Conservation (phyloP, 768 basidiomycete species). For the Cystofilobasidium ferigula region DNA sequence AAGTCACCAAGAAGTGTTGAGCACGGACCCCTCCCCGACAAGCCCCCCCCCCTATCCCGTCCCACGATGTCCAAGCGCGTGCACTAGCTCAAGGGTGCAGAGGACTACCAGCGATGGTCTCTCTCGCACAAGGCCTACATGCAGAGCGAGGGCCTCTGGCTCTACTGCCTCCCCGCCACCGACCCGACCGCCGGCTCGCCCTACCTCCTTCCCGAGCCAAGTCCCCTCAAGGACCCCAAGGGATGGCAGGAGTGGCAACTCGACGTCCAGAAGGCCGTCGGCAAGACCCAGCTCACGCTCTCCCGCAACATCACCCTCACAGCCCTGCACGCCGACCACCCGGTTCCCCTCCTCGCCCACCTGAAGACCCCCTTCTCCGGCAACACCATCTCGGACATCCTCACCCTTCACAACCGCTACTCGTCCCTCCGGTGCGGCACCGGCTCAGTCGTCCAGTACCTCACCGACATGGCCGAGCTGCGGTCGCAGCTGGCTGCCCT, state of each 20-base stretch:
- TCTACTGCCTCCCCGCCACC: too few relatives aligned
- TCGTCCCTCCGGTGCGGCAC: neutral
- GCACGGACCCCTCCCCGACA: too few relatives aligned
- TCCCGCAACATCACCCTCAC: neutral
- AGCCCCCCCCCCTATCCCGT: neutral
- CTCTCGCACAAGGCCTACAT: neutral
- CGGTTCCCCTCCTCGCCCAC: neutral
- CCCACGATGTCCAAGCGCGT: neutral
- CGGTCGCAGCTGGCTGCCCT: neutral
- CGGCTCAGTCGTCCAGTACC: neutral
- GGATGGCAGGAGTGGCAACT: neutral
- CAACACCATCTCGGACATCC: neutral
- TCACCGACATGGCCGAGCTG: slow-evolving; percentile 1
- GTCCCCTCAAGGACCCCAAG: neutral
- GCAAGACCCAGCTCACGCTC: neutral
- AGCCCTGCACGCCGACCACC: slow-evolving; percentile 1
- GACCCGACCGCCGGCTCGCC: neutral
- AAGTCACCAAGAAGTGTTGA: too few relatives aligned
- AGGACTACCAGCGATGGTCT: slow-evolving; percentile 1
- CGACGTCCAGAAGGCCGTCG: neutral
- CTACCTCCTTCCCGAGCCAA: neutral
- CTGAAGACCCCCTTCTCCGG: neutral
- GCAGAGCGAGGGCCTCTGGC: neutral
- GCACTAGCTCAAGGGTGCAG: neutral
- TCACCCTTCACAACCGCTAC: neutral